Evolutionary conservation across 1,284 basidiomycete genomes (phyloP).

Genomic region (Mycena citricolor): DNA sequence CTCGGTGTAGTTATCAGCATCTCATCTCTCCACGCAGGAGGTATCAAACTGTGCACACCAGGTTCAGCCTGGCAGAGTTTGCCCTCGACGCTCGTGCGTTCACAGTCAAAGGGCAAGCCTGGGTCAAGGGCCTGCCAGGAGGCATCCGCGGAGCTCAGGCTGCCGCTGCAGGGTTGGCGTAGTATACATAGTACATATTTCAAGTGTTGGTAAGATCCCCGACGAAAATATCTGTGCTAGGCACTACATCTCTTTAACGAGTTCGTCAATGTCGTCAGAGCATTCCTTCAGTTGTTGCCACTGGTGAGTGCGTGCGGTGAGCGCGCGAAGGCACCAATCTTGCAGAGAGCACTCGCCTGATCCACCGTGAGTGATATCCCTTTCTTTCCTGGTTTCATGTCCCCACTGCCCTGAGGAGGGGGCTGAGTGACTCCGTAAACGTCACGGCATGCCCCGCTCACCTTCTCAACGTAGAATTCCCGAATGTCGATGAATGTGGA

Average conservation of each 20-base stretch:
- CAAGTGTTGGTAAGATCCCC: neutral
- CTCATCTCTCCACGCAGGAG: conserved; percentile 42
- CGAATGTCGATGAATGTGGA: conserved; percentile 68
- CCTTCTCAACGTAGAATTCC: conserved; percentile 67
- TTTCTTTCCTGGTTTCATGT: conserved; percentile 81
- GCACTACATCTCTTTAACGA: neutral
- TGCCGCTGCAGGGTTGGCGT: conserved; percentile 66
- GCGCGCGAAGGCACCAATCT: neutral
- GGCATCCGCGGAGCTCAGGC: conserved; percentile 65
- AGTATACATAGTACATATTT: conserved; percentile 18
- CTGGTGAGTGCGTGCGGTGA: conserved; percentile 32
- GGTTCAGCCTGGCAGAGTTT: conserved; percentile 53
- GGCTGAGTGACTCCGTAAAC: neutral
- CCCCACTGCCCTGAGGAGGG: conserved; percentile 33
- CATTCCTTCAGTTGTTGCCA: conserved; percentile 59
- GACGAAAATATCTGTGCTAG: neutral
- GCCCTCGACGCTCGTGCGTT: conserved; percentile 71
- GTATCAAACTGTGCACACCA: conserved; percentile 54
- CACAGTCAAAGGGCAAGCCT: conserved; percentile 59
- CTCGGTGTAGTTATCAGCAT: conserved; percentile 12
- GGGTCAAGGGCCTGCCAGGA: conserved; percentile 60
- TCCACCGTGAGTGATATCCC: conserved; percentile 73
- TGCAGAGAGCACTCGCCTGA: conserved; percentile 65
- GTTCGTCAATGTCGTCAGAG: conserved; percentile 44
- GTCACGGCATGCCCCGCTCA: conserved; percentile 8